phyloP scores from a whole-genome alignment of 2,329 filamentous ascomycete genomes.

The Colletotrichum tanaceti region DNA sequence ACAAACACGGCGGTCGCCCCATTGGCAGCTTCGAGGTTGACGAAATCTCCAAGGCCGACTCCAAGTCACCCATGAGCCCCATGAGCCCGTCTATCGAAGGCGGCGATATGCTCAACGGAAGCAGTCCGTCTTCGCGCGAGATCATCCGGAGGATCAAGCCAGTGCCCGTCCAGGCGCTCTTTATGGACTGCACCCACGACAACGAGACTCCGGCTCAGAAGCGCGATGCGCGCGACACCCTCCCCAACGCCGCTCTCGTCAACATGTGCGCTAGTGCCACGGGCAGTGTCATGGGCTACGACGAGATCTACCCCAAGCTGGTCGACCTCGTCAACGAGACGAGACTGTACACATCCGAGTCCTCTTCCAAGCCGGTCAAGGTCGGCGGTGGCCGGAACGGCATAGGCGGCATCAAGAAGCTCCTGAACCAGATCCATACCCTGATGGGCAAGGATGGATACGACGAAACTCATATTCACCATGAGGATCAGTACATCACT shows the following conservation, averaged over 20 bases:
- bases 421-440: constrained; percentile 93
- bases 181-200: constrained; percentile 99
- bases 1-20: constrained; percentile 90
- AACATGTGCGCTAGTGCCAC: constrained; percentile 95
- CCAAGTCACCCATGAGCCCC: constrained; percentile 47
- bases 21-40: constrained; percentile 99
- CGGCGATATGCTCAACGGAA: constrained; percentile 45
- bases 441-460: constrained; percentile 96
- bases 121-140: constrained; percentile 62
- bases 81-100: constrained; percentile 48
- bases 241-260: constrained; percentile 93
- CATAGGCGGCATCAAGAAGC: constrained; percentile 89
- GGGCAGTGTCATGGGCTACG: constrained; percentile 97
- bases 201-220: constrained; percentile 97
- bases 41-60: constrained; percentile 76
- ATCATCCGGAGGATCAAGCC: constrained; percentile 84
- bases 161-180: constrained; percentile 90
- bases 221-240: constrained; percentile 90
- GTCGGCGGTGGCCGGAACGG: constrained; percentile 80
- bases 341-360: constrained; percentile 82
- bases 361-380: constrained; percentile 72
- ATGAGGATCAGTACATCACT: constrained; percentile 95
- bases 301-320: constrained; percentile 93
- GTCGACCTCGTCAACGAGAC: constrained; percentile 95
- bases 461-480: constrained; percentile 95